Evolutionary conservation across 805 yeast species (phyloP), one percentile per base, ranked within the genome.

Genomic region (Candida stauntonica): DNA sequence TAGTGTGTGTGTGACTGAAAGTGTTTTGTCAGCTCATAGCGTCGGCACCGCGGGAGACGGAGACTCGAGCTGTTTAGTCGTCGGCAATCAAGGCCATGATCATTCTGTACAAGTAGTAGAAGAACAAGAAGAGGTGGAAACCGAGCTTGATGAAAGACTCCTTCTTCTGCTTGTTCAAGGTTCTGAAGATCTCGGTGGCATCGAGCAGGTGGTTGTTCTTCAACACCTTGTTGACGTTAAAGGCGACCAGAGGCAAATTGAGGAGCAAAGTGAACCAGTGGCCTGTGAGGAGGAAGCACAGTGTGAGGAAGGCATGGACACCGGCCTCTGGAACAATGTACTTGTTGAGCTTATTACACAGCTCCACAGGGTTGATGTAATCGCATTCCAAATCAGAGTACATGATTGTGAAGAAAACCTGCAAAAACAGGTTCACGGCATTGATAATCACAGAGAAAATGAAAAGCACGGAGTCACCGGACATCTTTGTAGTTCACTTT

Each of bases 111-210:
- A 91, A 76, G 73, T 88, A 91, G 73, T 76, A 88, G 82, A 93
- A 91, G 77, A 93, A 93, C 83, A 91, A 70, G 57, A 86, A 64
- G 55, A 91, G 73, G 62, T 87, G 91, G 77, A 86, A 88, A 9
- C 93, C 96, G 53, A 93, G 75, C 64, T 91, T 91, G 62, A 86
- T 66, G 60, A 89, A 88, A 44, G 87, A 75, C 67, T 89, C 98
- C 63, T 83, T 84, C 77, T 93, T 91, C 70, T 89, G 95, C 59
- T 83, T 86, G 54, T 86, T 76, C 58, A 91, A 75, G 29, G 97
- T 89, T 70, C 98, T 79, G 68, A 93, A 93, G 56, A 91, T 93
- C 64, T 91, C 97, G 31, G 99, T 91, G 42, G 98, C 98, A 63
- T 93, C 99, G 62, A 89, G 78, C 47, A 86, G 68, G 61, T 91